Percentiles rank a stretch among this genome's conserved stretches.
These are phyloP conservation scores for Syncephalastrum sp. DNA, from an alignment of 371 early-diverging fungal genomes.

Conservation along the genomic window DNA sequence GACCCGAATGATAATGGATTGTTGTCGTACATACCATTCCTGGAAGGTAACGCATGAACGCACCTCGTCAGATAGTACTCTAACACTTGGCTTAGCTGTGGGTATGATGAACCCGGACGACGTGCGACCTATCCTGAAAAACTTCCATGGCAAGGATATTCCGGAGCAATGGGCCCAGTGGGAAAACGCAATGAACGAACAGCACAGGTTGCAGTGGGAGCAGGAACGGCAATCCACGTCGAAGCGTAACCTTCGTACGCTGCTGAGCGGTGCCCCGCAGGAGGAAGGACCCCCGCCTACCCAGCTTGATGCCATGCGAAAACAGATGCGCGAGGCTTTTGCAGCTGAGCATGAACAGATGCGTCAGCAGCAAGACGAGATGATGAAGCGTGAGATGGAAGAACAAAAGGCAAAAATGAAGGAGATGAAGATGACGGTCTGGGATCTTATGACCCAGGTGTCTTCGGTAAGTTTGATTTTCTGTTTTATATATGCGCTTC, in stretches of 20 bases:
- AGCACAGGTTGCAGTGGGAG: slow-evolving; percentile 70
- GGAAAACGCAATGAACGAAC: slow-evolving; percentile 66
- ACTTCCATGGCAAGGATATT: slow-evolving; percentile 67
- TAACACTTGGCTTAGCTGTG: slow-evolving; percentile 46
- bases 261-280: slow-evolving; percentile 38
- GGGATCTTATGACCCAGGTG: slow-evolving; percentile 63
- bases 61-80: too few relatives aligned
- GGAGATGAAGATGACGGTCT: slow-evolving; percentile 72
- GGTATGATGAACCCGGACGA: slow-evolving; percentile 75
- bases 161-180: slow-evolving; percentile 72
- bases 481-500: too few relatives aligned
- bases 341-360: slow-evolving; percentile 50
- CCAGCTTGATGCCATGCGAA: slow-evolving; percentile 57
- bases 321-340: slow-evolving; percentile 59
- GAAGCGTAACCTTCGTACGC: slow-evolving; percentile 39
- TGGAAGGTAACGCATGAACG: slow-evolving; percentile 64
- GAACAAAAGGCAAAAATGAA: slow-evolving; percentile 54
- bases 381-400: slow-evolving; percentile 59
- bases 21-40: slow-evolving; percentile 83
- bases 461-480: slow-evolving; percentile 33
- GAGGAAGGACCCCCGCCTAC: slow-evolving; percentile 49
- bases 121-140: slow-evolving; percentile 67
- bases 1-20: slow-evolving; percentile 81
- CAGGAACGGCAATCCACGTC: slow-evolving; percentile 55
- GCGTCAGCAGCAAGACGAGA: slow-evolving; percentile 54